Evolutionary conservation across 164 flowering plant genomes (phyloP), one percentile per base, ranked within the genome.

Genomic region (Annona cherimola): DNA sequence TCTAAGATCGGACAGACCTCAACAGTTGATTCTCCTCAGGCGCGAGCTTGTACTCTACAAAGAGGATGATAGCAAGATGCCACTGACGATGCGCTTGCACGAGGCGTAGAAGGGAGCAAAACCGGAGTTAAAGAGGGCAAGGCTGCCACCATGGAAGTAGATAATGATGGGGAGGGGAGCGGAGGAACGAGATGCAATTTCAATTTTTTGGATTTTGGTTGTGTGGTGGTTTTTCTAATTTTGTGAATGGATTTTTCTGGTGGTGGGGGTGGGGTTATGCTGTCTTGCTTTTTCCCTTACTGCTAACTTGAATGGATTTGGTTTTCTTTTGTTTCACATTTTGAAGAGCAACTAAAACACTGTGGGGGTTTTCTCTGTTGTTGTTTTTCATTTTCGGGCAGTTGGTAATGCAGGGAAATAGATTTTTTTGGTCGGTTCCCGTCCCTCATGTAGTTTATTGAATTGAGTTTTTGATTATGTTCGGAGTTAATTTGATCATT

Each of bases 361-460:
- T 5, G 5, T 60, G 2, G 12, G 11, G 18, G 42, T 46, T 45
- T 67, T 68, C 39, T 46, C 41, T n/a, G 57, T 50, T 19, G 60
- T 46, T 4, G 14, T 68, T 68, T 66, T 60, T 63, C 46, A 43
- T 75, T 67, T 54, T 62, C 59, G 54, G 73, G 70, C 73, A 46
- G 11, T 54, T 67, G 63, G 68, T 63, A 18, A 14, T 62, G 8
- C 69, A 40, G 39, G 71, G 45, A 42, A 61, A 45, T 70, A 66
- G 68, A 1, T 67, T 70, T 61, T 19, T 69, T 26, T 43, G 9
- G 44, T 1, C 5, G 44, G 35, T 26, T 59, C 16, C 5, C 5
- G 20, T n/a, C 11, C 44, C 57, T 55, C 8, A 50, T 61, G 12
- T 1, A 18, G 46, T 20, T 8, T 46, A 39, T 62, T 44, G 7